A percentile compares a stretch with the other conserved stretches of the same genome.
Evolutionary conservation across 805 yeast genomes (phyloP).

Genomic region (Pichia insulana): DNA sequence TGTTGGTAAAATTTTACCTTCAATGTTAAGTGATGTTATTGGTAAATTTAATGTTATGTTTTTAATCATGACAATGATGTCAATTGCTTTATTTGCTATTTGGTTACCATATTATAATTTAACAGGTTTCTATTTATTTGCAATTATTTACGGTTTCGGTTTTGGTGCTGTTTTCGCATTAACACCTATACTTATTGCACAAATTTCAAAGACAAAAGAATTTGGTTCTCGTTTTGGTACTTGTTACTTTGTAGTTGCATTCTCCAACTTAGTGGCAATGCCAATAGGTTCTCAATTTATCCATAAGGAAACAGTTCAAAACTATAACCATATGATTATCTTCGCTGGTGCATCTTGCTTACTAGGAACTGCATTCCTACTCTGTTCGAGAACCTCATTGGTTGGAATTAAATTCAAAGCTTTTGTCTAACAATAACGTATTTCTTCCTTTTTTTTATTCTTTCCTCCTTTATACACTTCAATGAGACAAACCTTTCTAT

Average conservation of each 20-base stretch:
- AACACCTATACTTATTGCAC: conserved; percentile 54
- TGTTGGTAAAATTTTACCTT: conserved; percentile 26
- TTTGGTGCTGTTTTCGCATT: conserved; percentile 51
- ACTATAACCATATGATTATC: conserved; percentile 21
- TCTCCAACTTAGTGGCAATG: conserved; percentile 36
- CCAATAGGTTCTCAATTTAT: conserved; percentile 44
- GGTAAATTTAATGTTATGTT: conserved; percentile 50
- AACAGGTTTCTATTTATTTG: conserved; percentile 40
- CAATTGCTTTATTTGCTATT: conserved; percentile 39
- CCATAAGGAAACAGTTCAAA: conserved; percentile 17
- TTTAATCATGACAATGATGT: conserved; percentile 36
- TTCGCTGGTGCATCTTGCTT: conserved; percentile 20
- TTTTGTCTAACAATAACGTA: conserved; percentile 12
- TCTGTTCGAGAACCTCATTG: conserved; percentile 12
- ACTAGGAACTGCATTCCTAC: conserved; percentile 13
- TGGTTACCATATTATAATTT: conserved; percentile 50
- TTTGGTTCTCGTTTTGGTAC: conserved; percentile 67
- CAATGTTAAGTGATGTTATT: conserved; percentile 26
- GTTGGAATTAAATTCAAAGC: conserved; percentile 24
- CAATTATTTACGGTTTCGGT: conserved; percentile 42
- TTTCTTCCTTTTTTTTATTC: not conserved
- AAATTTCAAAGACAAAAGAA: conserved; percentile 46
- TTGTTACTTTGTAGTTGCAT: conserved; percentile 51
- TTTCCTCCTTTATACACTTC: not conserved
- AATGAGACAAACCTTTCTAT: not conserved